Conservation (phyloP, 345 rosid species). For the Citrus sinensis region DNA sequence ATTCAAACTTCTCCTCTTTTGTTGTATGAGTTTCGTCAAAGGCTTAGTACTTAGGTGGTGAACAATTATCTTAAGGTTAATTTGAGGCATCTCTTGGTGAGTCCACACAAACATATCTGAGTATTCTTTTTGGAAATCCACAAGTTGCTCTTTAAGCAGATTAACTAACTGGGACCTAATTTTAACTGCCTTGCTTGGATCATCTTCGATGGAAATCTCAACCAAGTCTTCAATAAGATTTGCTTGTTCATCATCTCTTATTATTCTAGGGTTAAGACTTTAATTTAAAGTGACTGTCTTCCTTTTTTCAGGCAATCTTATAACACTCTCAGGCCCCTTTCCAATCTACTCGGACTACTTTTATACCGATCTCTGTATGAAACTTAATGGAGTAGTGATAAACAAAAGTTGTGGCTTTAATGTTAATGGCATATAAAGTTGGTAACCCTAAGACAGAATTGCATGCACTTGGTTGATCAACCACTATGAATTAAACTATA, state of each 20-base stretch:
- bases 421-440: neutral
- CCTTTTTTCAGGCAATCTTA: neutral
- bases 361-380: neutral
- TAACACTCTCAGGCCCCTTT: neutral
- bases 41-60: neutral
- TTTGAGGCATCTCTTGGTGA: neutral
- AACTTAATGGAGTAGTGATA: neutral
- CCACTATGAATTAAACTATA: neutral
- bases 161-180: neutral
- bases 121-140: neutral
- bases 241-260: neutral
- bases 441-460: neutral
- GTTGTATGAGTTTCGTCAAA: neutral
- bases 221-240: neutral
- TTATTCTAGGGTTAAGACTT: neutral
- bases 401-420: neutral
- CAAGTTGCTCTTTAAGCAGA: neutral
- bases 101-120: neutral
- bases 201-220: neutral
- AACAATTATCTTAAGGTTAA: neutral
- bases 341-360: fast-evolving
- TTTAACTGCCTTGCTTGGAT: neutral
- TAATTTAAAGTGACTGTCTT: neutral
- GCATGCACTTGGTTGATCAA: neutral
- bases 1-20: neutral